Evolutionary conservation across 2,329 filamentous ascomycete species (phyloP).

Genomic region (Macrophomina tecta): DNA sequence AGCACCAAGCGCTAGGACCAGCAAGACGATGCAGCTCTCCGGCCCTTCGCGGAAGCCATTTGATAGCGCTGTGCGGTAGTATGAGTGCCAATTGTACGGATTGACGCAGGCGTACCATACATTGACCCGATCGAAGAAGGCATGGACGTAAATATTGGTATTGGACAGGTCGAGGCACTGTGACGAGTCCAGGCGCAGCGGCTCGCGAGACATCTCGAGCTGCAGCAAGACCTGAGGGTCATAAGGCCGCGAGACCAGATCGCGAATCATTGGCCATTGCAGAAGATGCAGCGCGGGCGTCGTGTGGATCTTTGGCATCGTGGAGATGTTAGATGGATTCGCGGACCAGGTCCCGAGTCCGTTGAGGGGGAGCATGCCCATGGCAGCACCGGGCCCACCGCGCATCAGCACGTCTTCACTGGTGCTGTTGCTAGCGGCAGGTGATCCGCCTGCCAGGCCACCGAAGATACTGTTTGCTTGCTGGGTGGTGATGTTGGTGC

Average conservation of each 20-base stretch:
- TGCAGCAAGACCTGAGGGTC: conserved; percentile 83
- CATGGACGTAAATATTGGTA: conserved; percentile 74
- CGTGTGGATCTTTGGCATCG: conserved; percentile 84
- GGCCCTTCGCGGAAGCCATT: conserved; percentile 79
- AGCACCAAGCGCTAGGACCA: conserved; percentile 78
- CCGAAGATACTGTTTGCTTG: conserved; percentile 57
- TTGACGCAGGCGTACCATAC: conserved; percentile 88
- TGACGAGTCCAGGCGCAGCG: conserved; percentile 65
- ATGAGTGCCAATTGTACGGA: conserved; percentile 77
- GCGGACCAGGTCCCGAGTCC: conserved; percentile 76
- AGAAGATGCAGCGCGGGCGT: conserved; percentile 79
- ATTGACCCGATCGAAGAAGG: conserved; percentile 82
- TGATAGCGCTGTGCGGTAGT: conserved; percentile 76
- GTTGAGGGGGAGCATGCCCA: conserved; percentile 49
- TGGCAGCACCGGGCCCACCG: conserved; percentile 43
- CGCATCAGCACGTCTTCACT: conserved; percentile 50
- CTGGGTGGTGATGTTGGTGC: conserved; percentile 68
- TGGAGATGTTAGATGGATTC: conserved; percentile 72
- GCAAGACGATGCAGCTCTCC: conserved; percentile 80
- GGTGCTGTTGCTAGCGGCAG: conserved; percentile 51
- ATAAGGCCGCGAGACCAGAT: conserved; percentile 77
- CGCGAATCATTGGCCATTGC: conserved; percentile 80
- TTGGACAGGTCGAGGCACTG: conserved; percentile 76
- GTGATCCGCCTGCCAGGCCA: conserved; percentile 40
- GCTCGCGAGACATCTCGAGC: conserved; percentile 78